Evolutionary conservation across 2,329 filamentous ascomycete species (phyloP), one percentile per base, ranked within the genome.

Genomic region (Microcera coccophila): DNA sequence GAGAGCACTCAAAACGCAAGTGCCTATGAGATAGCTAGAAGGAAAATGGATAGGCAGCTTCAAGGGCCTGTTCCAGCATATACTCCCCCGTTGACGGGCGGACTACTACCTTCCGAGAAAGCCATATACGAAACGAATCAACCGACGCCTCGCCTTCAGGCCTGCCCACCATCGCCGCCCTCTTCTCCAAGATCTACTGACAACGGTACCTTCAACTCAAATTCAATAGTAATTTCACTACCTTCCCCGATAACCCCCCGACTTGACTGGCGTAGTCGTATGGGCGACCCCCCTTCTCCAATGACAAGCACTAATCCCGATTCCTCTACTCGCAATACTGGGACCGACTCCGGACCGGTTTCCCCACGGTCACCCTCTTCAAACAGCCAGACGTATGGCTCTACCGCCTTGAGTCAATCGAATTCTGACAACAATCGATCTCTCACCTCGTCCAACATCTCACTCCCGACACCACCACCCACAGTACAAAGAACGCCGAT

Each of bases 41-140:
- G 68, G 43, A 79, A 76, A 56, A 54, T 79, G 21, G 73, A 76
- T 14, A 66, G 68, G 36, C 73, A 77, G 45, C 66, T 76, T 20
- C 70, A 72, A 47, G 72, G 74, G 0, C 71, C 73, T 2, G 69
- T 74, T 5, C 73, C 75, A 4, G 67, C 68, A 8, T 78, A 78
- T 51, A 64, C 64, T 0, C 72, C 72, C n/a, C 65, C 69, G n/a
- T 42, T 47, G 7, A 52, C 62, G 28, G 61, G 58, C 12, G 29
- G 43, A 3, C 32, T 57, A 15, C 44, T 54, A 15, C 55, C 51
- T 16, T 48, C 58, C 4, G 65, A 69, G 48, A 67, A 67, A 47
- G 36, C 39, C 5, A 42, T 43, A 21, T 53, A 59, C 21, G 47
- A 55, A 35, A 20, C 43, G 15, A 33, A 49, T 21, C 44, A 41